Evolutionary conservation across 1,284 basidiomycete genomes (phyloP).

Genomic region (Exsudoporus floridanus): DNA sequence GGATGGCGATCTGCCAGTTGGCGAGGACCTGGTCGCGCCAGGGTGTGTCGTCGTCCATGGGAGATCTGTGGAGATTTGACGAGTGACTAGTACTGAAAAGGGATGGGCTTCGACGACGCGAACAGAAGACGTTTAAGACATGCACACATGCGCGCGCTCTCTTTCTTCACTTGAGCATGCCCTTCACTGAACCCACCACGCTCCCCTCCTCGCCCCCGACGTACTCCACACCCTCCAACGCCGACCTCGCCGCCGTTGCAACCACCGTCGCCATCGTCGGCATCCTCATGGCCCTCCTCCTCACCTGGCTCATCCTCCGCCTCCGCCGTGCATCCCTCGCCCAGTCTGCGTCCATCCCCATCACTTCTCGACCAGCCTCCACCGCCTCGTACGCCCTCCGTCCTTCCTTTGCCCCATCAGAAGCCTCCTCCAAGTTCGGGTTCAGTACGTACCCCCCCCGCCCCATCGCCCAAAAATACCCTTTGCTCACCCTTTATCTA

Average conservation of each 20-base stretch:
- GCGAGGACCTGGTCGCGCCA: conserved; percentile 47
- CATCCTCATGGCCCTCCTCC: background rate
- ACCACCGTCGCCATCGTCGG: conserved; percentile 1
- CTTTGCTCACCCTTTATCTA: background rate
- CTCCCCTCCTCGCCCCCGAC: background rate
- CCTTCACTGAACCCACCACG: background rate
- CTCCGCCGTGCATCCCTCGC: background rate
- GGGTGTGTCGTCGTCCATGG: conserved; percentile 5
- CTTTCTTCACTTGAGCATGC: background rate
- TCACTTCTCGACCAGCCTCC: conserved; percentile 11
- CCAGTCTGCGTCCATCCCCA: background rate
- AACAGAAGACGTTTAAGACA: background rate
- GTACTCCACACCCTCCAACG: background rate
- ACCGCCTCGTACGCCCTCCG: conserved; percentile 17
- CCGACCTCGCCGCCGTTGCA: background rate
- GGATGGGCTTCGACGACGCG: conserved; percentile 1
- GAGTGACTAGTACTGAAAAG: conserved; percentile 5
- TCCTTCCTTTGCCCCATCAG: conserved; percentile 29
- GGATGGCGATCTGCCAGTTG: conserved; percentile 58
- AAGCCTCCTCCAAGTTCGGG: conserved; percentile 30
- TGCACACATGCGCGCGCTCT: too few species aligned
- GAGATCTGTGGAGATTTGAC: too few species aligned
- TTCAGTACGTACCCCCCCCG: conserved; percentile 21
- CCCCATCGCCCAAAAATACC: background rate
- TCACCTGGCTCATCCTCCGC: background rate